A percentile compares a stretch with the other conserved stretches of the same genome.
Conservation (phyloP, 441 rosid species). For the Populus hybrid region DNA sequence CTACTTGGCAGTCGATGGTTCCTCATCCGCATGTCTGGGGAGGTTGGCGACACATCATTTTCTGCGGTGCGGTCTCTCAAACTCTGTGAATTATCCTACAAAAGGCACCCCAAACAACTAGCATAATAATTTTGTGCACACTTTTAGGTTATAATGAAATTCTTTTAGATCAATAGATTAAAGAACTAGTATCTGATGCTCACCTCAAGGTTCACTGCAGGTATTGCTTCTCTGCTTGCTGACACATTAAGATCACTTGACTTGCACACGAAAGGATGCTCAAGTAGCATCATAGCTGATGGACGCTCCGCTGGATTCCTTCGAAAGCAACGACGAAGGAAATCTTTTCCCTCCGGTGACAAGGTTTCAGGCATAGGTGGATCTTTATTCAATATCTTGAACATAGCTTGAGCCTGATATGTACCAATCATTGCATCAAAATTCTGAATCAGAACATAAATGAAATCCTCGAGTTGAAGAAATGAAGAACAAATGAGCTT, state of each 20-base stretch:
- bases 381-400: constrained; percentile 45
- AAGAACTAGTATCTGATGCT: constrained; percentile 19
- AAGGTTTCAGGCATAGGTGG: constrained; percentile 56
- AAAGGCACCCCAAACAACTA: constrained; percentile 8
- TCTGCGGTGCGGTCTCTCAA: constrained; percentile 15
- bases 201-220: constrained; percentile 26
- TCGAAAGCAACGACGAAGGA: constrained; percentile 46
- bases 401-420: constrained; percentile 64
- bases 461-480: background rate
- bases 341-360: constrained; percentile 58
- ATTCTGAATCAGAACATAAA: background rate
- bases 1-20: constrained; percentile 15
- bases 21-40: constrained; percentile 1
- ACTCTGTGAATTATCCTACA: constrained; percentile 32
- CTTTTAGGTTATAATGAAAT: background rate
- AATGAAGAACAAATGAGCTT: background rate
- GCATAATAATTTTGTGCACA: background rate
- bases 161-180: background rate
- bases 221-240: constrained; percentile 17
- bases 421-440: constrained; percentile 9
- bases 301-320: constrained; percentile 62
- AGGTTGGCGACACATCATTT: constrained; percentile 17
- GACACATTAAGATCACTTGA: constrained; percentile 31
- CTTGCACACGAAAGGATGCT: constrained; percentile 54
- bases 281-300: constrained; percentile 47